Percentiles rank a stretch among this genome's conserved stretches.
These are phyloP conservation scores for Spizellomyces sp. DNA, from an alignment of 192 early-diverging fungal genomes.

Conservation along the genomic window DNA sequence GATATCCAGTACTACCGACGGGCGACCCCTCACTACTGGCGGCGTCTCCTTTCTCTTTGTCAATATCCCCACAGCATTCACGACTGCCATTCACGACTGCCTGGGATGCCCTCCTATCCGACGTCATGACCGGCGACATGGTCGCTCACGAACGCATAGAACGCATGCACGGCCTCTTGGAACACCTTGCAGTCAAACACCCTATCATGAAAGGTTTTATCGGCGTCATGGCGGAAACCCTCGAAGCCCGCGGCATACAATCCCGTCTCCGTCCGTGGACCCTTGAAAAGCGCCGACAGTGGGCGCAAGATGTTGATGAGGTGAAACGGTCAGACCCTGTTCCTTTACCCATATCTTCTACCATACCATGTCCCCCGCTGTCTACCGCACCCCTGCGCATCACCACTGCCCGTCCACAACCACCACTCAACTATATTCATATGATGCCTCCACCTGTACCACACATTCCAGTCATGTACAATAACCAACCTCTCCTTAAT, in stretches of 20 bases:
- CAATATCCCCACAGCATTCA: slow-evolving; percentile 5
- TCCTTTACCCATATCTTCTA: too few species aligned
- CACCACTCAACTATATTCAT: neutral
- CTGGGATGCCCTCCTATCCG: slow-evolving; percentile 14
- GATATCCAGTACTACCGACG: neutral
- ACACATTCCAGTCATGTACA: neutral
- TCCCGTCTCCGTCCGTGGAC: neutral
- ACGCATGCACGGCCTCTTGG: slow-evolving; percentile 20
- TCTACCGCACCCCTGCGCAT: neutral
- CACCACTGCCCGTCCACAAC: neutral
- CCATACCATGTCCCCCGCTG: neutral
- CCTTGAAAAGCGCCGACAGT: neutral
- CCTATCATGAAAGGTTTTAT: neutral
- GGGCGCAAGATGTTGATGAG: neutral
- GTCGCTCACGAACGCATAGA: slow-evolving; percentile 14
- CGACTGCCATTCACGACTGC: slow-evolving; percentile 4
- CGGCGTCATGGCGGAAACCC: slow-evolving; percentile 22
- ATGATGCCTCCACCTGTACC: neutral
- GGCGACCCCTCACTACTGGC: neutral
- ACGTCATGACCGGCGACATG: slow-evolving; percentile 10
- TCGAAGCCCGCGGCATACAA: slow-evolving; percentile 20
- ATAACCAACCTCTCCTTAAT: neutral
- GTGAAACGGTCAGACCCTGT: neutral
- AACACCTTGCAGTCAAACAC: neutral
- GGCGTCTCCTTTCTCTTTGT: neutral